Evolutionary conservation across 352 stramenopile species (phyloP).

Genomic region (Aphanomyces invadans): DNA sequence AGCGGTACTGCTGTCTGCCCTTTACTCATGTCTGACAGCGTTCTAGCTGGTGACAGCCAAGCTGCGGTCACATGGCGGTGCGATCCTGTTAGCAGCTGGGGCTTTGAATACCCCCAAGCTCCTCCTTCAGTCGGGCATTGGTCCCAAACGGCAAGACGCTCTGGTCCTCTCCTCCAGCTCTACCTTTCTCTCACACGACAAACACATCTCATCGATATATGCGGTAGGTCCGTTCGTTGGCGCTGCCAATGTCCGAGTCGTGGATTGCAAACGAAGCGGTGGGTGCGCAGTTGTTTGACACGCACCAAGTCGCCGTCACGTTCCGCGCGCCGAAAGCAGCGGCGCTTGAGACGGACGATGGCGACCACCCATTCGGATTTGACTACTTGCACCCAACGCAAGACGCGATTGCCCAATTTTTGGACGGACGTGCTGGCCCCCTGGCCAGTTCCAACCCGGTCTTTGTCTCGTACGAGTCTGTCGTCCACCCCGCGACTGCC

Average conservation of each 20-base stretch:
- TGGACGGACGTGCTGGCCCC: conserved; percentile 35
- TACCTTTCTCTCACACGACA: background rate
- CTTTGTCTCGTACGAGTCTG: conserved; percentile 49
- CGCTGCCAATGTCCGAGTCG: background rate
- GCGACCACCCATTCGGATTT: conserved; percentile 7
- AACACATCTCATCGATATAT: no score
- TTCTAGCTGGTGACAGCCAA: background rate
- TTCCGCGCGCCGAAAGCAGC: conserved; percentile 45
- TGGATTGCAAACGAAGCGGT: conserved; percentile 51
- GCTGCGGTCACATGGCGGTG: conserved; percentile 25
- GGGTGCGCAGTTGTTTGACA: conserved; percentile 53
- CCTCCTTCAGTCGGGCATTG: conserved; percentile 72
- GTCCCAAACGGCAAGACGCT: conserved; percentile 43
- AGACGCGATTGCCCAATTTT: conserved; percentile 43
- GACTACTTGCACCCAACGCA: conserved; percentile 30
- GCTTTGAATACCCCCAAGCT: conserved; percentile 69
- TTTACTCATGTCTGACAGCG: background rate
- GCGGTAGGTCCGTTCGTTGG: background rate
- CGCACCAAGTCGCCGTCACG: conserved; percentile 37
- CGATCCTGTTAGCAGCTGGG: conserved; percentile 69
- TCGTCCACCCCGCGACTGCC: conserved; percentile 36
- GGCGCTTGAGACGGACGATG: no score
- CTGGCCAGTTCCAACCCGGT: conserved; percentile 43
- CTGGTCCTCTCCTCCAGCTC: conserved; percentile 26
- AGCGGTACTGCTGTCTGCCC: conserved; percentile 23